Percentiles rank a stretch among this genome's conserved stretches.
phyloP scores from a whole-genome alignment of 805 yeast genomes.

The Candida michaelii region DNA sequence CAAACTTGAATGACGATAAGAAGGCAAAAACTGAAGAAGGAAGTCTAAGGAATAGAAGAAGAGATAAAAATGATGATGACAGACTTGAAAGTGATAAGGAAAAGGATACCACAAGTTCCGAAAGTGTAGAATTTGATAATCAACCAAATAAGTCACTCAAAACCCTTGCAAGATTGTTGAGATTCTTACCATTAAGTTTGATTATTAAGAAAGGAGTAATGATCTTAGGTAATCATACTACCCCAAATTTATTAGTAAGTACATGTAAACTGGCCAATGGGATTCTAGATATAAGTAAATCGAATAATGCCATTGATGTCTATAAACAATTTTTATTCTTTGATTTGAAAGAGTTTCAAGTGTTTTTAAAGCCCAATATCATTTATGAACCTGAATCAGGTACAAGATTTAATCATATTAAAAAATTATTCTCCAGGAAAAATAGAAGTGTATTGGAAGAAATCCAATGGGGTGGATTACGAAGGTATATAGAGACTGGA shows the following conservation, averaged over 20 bases:
- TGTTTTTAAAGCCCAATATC: conserved; percentile 69
- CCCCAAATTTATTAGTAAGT: conserved; percentile 68
- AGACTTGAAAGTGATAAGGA: not conserved
- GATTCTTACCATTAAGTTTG: conserved; percentile 62
- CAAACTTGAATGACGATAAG: too few species aligned
- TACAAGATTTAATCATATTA: conserved; percentile 2
- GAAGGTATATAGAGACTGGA: conserved; percentile 54
- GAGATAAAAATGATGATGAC: not conserved
- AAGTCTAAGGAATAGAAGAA: conserved; percentile 3
- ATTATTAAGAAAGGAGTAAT: conserved; percentile 65
- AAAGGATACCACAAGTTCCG: conserved; percentile 1
- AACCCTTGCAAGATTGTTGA: conserved; percentile 22
- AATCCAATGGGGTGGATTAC: conserved; percentile 69
- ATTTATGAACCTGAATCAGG: conserved; percentile 43
- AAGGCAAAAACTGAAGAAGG: too few species aligned
- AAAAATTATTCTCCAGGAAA: conserved; percentile 1
- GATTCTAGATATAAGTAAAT: conserved; percentile 51
- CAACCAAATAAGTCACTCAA: conserved; percentile 6
- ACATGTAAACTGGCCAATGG: conserved; percentile 60
- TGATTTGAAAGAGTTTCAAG: conserved; percentile 51
- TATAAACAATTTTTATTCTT: conserved; percentile 49
- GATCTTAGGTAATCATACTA: conserved; percentile 75
- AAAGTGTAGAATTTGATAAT: not conserved
- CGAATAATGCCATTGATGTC: conserved; percentile 52
- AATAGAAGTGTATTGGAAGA: conserved; percentile 2